Conservation (phyloP, 2,329 filamentous ascomycete genomes). For the Claviceps quebecensis region DNA sequence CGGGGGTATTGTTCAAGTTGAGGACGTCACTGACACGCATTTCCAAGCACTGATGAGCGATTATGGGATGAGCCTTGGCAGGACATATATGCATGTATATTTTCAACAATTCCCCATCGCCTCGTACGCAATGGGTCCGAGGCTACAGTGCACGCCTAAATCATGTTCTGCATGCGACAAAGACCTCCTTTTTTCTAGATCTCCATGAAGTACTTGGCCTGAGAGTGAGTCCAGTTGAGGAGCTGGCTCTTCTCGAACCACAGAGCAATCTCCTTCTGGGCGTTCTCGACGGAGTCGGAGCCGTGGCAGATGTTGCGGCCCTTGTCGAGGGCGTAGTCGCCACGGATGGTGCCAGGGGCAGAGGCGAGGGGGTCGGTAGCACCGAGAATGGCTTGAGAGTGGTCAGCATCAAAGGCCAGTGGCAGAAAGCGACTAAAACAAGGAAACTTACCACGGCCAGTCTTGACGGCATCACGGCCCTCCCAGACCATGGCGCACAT, state of each 20-base stretch:
- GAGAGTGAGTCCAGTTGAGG: constrained; percentile 68
- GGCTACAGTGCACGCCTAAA: background rate
- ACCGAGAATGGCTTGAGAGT: constrained; percentile 62
- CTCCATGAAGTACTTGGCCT: constrained; percentile 96
- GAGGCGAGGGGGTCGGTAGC: constrained; percentile 97
- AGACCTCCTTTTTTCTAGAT: constrained; percentile 4
- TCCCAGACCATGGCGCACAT: constrained; percentile 99
- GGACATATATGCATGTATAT: background rate
- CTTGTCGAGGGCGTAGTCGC: constrained; percentile 65
- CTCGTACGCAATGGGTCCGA: background rate
- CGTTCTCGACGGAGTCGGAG: constrained; percentile 95
- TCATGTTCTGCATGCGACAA: background rate
- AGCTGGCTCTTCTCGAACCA: constrained; percentile 93
- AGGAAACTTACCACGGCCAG: constrained; percentile 61
- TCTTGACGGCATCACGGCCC: constrained; percentile 97
- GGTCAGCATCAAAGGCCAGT: constrained; percentile 4
- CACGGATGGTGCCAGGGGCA: constrained; percentile 94
- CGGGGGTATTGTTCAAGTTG: constrained; percentile 42
- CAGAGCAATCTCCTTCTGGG: constrained; percentile 98
- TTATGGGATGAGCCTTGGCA: background rate
- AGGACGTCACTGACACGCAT: constrained; percentile 18
- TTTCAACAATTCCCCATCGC: background rate
- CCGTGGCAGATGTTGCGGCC: constrained; percentile 99
- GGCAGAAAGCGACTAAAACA: background rate
- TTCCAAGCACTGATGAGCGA: constrained; percentile 7